Evolutionary conservation across 2,329 filamentous ascomycete genomes (phyloP).

Genomic region (Aureobasidium sp.): DNA sequence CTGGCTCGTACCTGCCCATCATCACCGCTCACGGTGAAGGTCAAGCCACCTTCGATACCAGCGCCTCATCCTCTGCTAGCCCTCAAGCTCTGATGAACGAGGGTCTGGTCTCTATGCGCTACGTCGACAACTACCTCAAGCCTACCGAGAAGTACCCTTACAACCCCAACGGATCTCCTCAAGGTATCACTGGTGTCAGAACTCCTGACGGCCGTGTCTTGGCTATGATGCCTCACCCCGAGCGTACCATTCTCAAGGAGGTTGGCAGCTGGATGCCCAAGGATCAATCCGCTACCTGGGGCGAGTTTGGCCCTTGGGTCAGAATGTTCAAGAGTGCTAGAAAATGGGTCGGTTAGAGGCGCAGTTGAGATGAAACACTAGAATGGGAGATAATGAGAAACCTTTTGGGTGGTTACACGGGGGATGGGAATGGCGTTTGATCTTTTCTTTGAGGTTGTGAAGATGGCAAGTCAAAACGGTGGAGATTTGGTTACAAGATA

Average conservation of each 20-base stretch:
- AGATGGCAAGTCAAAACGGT: background rate
- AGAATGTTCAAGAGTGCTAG: constrained; percentile 81
- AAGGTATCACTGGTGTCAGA: constrained; percentile 71
- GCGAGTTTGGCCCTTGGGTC: constrained; percentile 76
- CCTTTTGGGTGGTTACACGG: background rate
- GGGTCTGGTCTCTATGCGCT: constrained; percentile 68
- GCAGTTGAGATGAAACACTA: background rate
- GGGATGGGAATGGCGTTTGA: background rate
- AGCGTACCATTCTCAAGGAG: constrained; percentile 76
- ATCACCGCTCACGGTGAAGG: constrained; percentile 89
- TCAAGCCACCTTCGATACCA: constrained; percentile 49
- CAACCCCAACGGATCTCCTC: constrained; percentile 81
- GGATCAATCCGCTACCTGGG: constrained; percentile 56
- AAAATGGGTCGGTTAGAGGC: constrained; percentile 62
- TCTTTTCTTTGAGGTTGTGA: background rate
- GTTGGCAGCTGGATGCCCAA: constrained; percentile 67
- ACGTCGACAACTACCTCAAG: constrained; percentile 70
- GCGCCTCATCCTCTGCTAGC: constrained; percentile 37
- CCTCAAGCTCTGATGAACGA: constrained; percentile 49
- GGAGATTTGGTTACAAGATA: background rate
- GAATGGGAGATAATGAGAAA: background rate
- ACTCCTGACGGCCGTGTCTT: constrained; percentile 71
- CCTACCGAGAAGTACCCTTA: constrained; percentile 77
- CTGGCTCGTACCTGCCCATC: constrained; percentile 71
- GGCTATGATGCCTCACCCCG: constrained; percentile 89